phyloP scores from a whole-genome alignment of 352 stramenopile species.

The Discostella stelligera region DNA sequence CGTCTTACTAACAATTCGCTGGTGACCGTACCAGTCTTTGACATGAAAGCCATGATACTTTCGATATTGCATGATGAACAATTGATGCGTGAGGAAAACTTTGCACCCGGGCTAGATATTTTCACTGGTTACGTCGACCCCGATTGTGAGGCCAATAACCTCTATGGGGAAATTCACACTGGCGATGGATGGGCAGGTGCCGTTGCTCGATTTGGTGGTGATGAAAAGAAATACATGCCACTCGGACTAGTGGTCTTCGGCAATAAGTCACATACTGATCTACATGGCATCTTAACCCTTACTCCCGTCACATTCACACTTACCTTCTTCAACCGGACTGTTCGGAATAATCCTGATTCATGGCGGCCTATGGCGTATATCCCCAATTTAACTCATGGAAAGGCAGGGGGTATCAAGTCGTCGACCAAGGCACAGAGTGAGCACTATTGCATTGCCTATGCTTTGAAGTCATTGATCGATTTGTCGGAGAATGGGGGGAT shows the following conservation, averaged over 20 bases:
- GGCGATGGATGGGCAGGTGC: constrained; percentile 20
- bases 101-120: constrained; percentile 30
- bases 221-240: constrained; percentile 8
- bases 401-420: too few relatives aligned
- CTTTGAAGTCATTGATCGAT: background rate
- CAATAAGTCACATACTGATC: constrained; percentile 32
- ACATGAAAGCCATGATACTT: constrained; percentile 7
- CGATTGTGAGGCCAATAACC: background rate
- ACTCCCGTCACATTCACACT: constrained; percentile 31
- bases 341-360: constrained; percentile 18
- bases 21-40: background rate
- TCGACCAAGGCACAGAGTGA: constrained; percentile 4
- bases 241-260: constrained; percentile 28
- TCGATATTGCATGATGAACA: constrained; percentile 17
- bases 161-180: constrained; percentile 33
- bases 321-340: constrained; percentile 25
- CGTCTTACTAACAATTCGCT: background rate
- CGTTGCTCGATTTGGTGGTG: constrained; percentile 3
- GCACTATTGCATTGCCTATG: constrained; percentile 2
- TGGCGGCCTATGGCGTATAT: constrained; percentile 31
- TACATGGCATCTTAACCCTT: constrained; percentile 15
- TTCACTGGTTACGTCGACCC: constrained; percentile 16
- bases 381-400: constrained; percentile 32
- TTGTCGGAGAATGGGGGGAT: background rate
- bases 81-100: constrained; percentile 19